Percentiles rank a stretch among this genome's conserved stretches.
Evolutionary conservation across 106 monocot genomes (phyloP).

Genomic region (Dendrobium chrysotoxum): DNA sequence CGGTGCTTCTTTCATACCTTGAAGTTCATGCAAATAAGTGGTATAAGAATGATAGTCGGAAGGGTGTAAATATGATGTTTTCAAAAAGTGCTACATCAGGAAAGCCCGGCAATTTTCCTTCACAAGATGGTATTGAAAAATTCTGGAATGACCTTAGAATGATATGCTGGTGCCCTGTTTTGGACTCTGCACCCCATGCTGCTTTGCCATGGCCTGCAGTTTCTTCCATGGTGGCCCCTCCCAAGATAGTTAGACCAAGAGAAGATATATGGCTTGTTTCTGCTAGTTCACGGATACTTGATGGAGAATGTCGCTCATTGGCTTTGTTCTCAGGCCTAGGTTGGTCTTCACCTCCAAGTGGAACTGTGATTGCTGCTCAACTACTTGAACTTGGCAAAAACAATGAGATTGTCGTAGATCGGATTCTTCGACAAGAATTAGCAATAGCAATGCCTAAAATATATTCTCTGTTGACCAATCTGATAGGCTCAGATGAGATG

Average conservation of each 20-base stretch:
- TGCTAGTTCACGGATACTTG: slow-evolving; percentile 94
- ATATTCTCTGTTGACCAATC: slow-evolving; percentile 61
- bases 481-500: slow-evolving; percentile 96
- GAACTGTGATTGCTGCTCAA: slow-evolving; percentile 86
- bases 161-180: slow-evolving; percentile 97
- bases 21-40: slow-evolving; percentile 87
- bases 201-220: slow-evolving; percentile 89
- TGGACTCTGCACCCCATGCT: slow-evolving; percentile 59
- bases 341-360: slow-evolving; percentile 82
- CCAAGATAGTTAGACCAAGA: slow-evolving; percentile 68
- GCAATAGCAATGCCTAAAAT: slow-evolving; percentile 84
- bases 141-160: slow-evolving; percentile 91
- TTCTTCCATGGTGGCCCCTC: slow-evolving; percentile 87
- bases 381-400: slow-evolving; percentile 96
- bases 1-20: slow-evolving; percentile 84
- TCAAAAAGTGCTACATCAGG: slow-evolving; percentile 33
- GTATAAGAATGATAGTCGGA: slow-evolving; percentile 29
- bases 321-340: slow-evolving; percentile 60
- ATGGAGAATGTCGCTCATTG: slow-evolving; percentile 88
- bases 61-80: slow-evolving; percentile 37
- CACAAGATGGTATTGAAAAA: slow-evolving; percentile 50
- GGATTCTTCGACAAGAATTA: slow-evolving; percentile 78
- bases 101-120: slow-evolving; percentile 23
- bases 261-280: slow-evolving; percentile 94
- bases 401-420: slow-evolving; percentile 89